These are phyloP conservation scores for Halteria grandinella DNA, from an alignment of 73 alveolate species.

Conservation along the genomic window DNA sequence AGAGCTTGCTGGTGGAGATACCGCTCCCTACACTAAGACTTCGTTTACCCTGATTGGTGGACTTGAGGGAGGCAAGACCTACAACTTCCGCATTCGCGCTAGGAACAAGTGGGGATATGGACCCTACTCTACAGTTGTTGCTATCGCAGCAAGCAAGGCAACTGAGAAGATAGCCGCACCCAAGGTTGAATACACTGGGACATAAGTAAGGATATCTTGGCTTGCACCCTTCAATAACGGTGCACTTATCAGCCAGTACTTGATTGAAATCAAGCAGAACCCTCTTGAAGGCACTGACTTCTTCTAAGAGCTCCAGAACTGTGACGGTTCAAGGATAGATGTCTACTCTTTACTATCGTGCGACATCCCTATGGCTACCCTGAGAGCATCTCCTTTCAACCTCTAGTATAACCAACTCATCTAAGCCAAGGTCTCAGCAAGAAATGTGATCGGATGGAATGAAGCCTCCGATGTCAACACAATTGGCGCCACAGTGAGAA, in stretches of 20 bases:
- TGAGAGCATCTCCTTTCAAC: constrained; percentile 10
- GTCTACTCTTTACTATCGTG: background rate
- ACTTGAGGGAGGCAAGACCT: constrained; percentile 14
- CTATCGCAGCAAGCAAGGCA: background rate
- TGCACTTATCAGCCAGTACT: constrained; percentile 36
- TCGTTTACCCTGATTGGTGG: background rate
- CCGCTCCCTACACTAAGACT: background rate
- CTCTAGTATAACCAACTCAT: background rate
- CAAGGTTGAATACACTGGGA: constrained; percentile 24
- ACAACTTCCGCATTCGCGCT: constrained; percentile 57
- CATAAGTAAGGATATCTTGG: constrained; percentile 30
- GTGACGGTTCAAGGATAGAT: constrained; percentile 2
- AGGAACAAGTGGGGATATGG: constrained; percentile 67
- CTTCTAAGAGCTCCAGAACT: background rate
- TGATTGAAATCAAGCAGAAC: constrained; percentile 6
- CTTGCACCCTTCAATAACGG: constrained; percentile 40
- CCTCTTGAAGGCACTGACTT: background rate
- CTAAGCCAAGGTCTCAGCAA: constrained; percentile 27
- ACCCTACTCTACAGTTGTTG: background rate
- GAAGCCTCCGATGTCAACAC: constrained; percentile 14
- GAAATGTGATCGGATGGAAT: constrained; percentile 39
- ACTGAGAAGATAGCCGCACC: constrained; percentile 3
- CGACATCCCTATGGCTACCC: constrained; percentile 25
- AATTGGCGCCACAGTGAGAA: constrained; percentile 31
- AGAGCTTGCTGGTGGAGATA: constrained; percentile 11